Evolutionary conservation across 2,329 filamentous ascomycete genomes (phyloP), one percentile per base, ranked within the genome.

Genomic region (Pseudogymnoascus sp.): DNA sequence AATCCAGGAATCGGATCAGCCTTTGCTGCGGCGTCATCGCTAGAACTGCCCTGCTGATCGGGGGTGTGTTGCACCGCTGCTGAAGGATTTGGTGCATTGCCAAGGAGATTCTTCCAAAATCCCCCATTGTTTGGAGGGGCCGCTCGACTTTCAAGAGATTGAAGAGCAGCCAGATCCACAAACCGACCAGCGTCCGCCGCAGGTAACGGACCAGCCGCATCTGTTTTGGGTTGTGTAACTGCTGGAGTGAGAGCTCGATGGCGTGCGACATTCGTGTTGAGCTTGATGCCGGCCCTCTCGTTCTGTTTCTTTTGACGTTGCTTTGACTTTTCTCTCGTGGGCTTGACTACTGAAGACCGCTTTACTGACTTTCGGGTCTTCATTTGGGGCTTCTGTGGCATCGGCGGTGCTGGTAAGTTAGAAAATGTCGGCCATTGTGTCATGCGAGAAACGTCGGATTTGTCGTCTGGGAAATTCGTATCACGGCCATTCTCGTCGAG

Each of bases 191-290:
- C 44, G 16, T 70, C 62, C 8, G 67, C 67, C 50, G 64, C 59
- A 3, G 61, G 42, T 40, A 64, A 62, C 25, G 60, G 40, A 7
- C 42, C 36, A 18, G 50, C 56, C 36, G 21, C 18, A 16, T 21
- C 23, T 25, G 66, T 60, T 67, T 65, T 60, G 63, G 68, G 65
- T 36, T 75, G 72, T 28, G 78, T 75, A 36, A 75, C 75, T 11
- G 78, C 71, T 74, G 79, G 72, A 71, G 79, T 67, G 73, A 83
- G 71, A 79, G 78, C 65, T 74, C 77, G 65, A 16, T 69, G 56
- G 70, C 76, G 68, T 34, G 84, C 78, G 78, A 90, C 87, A 70
- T 87, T 87, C 1, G 89, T 92, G 67, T 90, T 85, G 18, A 91
- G 73, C 66, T 79, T 87, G 70, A 90, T 89, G 11, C 86, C 86